Base-by-base conservation (phyloP, 257 asterid species). In the Orobanche coerulescens region DNA sequence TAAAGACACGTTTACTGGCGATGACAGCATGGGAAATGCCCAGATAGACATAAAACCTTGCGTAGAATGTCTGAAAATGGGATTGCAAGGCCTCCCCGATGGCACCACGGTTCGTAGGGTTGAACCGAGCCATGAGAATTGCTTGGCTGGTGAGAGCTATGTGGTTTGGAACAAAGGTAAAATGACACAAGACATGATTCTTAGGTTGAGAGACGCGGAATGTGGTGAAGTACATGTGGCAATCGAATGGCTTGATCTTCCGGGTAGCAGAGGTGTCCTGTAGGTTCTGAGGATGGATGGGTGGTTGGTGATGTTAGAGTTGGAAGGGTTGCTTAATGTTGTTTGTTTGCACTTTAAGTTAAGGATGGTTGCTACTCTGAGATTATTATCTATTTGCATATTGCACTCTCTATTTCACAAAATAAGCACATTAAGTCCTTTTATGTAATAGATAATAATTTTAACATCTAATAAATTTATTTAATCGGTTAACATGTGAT, bases 1-100 rank as follows among this genome's bases (percentile, higher is more conserved):
- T 66, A 77, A 82, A 44, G 97, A 90, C 77, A 90, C 94, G 2
- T 84, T 90, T 63, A 76, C 79, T 0, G 64, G 14, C 4, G 95
- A 90, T 25, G 97, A 90, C 71, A 55, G 64, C 57, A 84, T 86
- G 85, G 97, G 95, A 57, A 74, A 68, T 26, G 89, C 97, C 0
- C 58, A 72, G 12, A 74, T 89, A 26, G 76, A 75, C 75, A 76
- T 86, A 53, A 81, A 74, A 68, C 79, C 84, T 4, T 73, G 64
- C 19, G n/a, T 82, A 13, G 86, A 84, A 8, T 82, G 89, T 59
- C 19, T 81, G 70, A 75, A 65, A 55, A 73, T 72, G 79, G 79
- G 78, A 13, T 53, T 75, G 48, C 23, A 69, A 46, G 74, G 63
- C 16, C 75, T 77, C 23, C 81, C 84, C 0, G 80, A 82, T 2